These are phyloP conservation scores for Sporothrix mexicana DNA, from an alignment of 2,329 filamentous ascomycete species.

Conservation along the genomic window DNA sequence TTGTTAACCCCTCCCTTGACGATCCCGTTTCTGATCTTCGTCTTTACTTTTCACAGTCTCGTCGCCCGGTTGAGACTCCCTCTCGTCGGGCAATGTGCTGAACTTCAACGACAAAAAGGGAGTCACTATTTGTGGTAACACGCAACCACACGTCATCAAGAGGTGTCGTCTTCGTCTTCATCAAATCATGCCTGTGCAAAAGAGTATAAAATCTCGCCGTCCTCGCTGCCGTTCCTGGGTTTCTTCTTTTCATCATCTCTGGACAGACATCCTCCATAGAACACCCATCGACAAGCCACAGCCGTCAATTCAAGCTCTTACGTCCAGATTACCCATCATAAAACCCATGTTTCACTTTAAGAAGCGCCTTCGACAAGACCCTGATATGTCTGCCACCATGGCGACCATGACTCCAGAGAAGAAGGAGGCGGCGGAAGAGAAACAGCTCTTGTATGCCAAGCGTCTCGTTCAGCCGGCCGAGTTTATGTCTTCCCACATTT, in stretches of 20 bases:
- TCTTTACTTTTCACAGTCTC: neutral
- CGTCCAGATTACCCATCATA: no score
- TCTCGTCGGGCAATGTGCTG: no score
- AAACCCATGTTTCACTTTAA: neutral
- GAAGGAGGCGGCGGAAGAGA: neutral
- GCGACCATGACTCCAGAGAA: neutral
- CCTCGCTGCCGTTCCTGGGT: neutral
- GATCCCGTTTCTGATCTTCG: neutral
- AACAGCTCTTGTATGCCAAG: neutral
- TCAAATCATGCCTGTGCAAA: neutral
- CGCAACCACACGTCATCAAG: neutral
- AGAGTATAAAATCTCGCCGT: constrained; percentile 21
- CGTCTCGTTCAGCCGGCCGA: neutral
- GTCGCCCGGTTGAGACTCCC: neutral
- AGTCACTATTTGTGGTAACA: neutral
- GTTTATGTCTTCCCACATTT: neutral
- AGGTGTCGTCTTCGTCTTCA: neutral
- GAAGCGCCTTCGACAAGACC: neutral
- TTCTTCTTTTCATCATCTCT: neutral
- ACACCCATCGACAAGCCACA: neutral
- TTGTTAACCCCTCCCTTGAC: neutral
- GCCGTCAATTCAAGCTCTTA: neutral
- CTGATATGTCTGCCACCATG: neutral
- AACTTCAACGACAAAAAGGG: neutral
- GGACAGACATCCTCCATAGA: constrained; percentile 12